Evolutionary conservation across 2,329 filamentous ascomycete genomes (phyloP), one percentile per base, ranked within the genome.

Genomic region (Ophiocordyceps australis): DNA sequence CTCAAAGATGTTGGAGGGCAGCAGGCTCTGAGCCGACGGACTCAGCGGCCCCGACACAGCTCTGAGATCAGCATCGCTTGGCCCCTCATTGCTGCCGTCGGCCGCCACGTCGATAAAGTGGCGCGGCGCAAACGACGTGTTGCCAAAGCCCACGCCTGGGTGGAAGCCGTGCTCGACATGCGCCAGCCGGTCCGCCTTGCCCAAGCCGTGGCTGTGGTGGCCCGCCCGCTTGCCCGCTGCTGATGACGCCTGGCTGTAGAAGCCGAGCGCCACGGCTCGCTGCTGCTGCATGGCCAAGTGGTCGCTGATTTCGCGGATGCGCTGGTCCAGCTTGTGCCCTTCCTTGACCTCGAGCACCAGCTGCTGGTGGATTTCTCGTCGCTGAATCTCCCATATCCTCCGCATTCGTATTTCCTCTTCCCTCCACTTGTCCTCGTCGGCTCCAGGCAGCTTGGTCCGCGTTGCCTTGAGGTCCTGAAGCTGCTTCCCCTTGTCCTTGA

Each of bases 381-480:
- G 50, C 24, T 57, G 55, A 7, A 53, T 47, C 14, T 65, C 62
- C 61, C 68, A 75, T 17, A 67, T 59, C 24, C 59, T 54, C 30
- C 61, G 59, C 14, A 70, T 49, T 24, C 62, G 55, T 24, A 46
- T 46, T 26, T 70, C 60, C 28, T 51, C 54, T 27, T 62, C 55
- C 27, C 57, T 55, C 58, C 55, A 62, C 32, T 58, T 60, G 10
- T 70, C 65, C 20, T 71, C 69, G 29, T 71, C 61, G n/a, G 57
- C 65, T 11, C 64, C 71, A 3, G 67, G 63, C 9, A 70, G 58
- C 29, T 62, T 65, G 45, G 75, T 75, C 25, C 71, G 56, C 35
- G 75, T 66, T 30, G 74, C 70, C 43, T 89, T 80, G 15, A 83
- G 59, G 26, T 73, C 64, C 43, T 81, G 80, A 35, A 86, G 67